Evolutionary conservation across 768 basidiomycete genomes (phyloP), one percentile per base, ranked within the genome.

Genomic region (Pulveroboletus frians): DNA sequence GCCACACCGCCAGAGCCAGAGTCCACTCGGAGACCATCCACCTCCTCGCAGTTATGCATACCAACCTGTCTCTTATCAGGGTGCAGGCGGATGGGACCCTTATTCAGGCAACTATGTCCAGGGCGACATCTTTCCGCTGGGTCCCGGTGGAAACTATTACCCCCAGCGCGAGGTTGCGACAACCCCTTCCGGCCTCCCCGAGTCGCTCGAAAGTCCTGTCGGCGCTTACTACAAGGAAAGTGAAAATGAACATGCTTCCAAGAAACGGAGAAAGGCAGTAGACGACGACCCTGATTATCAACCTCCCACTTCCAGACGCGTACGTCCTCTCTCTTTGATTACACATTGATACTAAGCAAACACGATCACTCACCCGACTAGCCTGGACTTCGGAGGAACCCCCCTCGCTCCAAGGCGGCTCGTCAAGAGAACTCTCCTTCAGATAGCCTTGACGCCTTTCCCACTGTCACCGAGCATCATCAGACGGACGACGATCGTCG

Each of bases 251-350:
- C 59, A 62, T 38, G 62, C 50, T 47, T 65, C 69, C 32, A 76
- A 72, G 66, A 84, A 81, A 71, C 74, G 79, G 46, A 76, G 78
- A 52, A 74, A 71, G 50, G 61, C 64, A 29, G 62, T 59, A 17
- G 58, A 68, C 13, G 75, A 78, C 41, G 83, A 85, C 57, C 69
- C 73, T 5, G 80, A 81, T 57, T 79, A 82, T 61, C 72, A 73
- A 21, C 74, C 79, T 54, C 75, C 71, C 2, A 62, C 13, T 44
- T 68, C 37, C 58, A 75, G 54, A 70, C 81, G 83, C 60, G 84
- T 86, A 70, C 64, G 84, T 76, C 37, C 50, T 29, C 41, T 36
- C 15, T 21, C 23, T 51, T 43, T 32, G 34, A 38, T 50, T 46
- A 5, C 26, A 15, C 29, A 30, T 36, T 21, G 37, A 37, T 39